Base-by-base conservation (phyloP, 1,284 basidiomycete species). In the Austropuccinia psidii region DNA sequence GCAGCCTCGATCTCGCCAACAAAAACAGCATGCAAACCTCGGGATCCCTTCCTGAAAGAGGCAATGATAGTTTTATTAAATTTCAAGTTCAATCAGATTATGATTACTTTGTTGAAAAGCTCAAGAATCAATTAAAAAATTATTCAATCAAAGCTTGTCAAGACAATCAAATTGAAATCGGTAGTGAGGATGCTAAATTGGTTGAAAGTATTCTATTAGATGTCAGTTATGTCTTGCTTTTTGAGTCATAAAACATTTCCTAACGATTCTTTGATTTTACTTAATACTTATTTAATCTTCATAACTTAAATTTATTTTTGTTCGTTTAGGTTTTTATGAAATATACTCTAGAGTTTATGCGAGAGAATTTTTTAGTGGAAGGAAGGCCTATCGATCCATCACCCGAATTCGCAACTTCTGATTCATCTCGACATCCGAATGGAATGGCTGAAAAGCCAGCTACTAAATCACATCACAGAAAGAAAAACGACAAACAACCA, bases 281-380 rank as follows among this genome's bases (percentile, higher is more conserved):
- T 37, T 52, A 62, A 43, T 4, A 47, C n/a, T 19, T 8, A 4
- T 64, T 31, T 64, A 17, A 11, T 21, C 29, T 35, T 50, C 65
- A 50, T 45, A 66, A 35, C n/a, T 35, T 41, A 24, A 37, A 8
- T 45, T 67, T 3, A n/a, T 43, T 35, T 11, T 39, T 35, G 17
- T 41, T 24, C 35, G 17, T 24, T 2, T 24, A 69, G 67, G 67
- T 69, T 9, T 69, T 69, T 19, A 31, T 69, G 17, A 58, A 69
- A 60, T 49, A 69, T 57, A 69, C 67, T 15, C 41, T 69, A 8
- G 67, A 69, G 45, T 60, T 69, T 37, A 45, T 69, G 13, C 43
- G 67, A 45, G 54, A 57, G 9, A 69, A 69, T 27, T 39, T 69
- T 5, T 50, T 60, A 37, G 54, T 68, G 11, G 50, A 29, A 27